Percentiles rank a stretch among this genome's conserved stretches.
Conservation (phyloP, 257 asterid genomes). For the Perilla frutescens region DNA sequence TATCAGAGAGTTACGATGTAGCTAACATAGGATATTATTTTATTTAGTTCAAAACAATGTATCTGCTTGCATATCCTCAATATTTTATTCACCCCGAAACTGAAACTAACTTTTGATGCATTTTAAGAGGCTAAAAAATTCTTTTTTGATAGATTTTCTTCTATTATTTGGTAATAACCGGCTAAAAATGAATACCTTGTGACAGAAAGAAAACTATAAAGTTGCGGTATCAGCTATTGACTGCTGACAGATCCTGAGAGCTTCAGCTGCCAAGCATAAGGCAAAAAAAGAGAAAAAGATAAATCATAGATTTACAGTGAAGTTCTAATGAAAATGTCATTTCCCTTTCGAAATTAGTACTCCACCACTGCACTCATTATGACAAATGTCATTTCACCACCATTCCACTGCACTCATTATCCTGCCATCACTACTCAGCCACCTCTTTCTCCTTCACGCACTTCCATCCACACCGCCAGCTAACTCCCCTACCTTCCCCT, state of each 20-base stretch:
- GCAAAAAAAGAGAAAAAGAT: too few relatives aligned
- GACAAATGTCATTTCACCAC: slow-evolving; percentile 39
- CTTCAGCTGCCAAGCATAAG: too few relatives aligned
- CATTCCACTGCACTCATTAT: slow-evolving; percentile 81
- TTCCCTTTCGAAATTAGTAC: too few relatives aligned
- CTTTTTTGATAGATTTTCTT: neutral
- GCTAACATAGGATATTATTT: neutral
- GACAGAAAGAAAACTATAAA: too few relatives aligned
- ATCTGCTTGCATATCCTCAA: neutral
- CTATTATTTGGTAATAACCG: neutral
- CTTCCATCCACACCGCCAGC: slow-evolving; percentile 65
- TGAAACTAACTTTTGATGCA: neutral
- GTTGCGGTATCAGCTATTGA: neutral
- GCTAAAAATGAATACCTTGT: neutral
- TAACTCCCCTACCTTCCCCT: slow-evolving; percentile 41
- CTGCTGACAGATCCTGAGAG: too few relatives aligned
- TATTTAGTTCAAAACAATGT: neutral
- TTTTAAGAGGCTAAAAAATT: neutral
- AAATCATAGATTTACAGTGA: too few relatives aligned
- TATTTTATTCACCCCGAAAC: slow-evolving; percentile 3
- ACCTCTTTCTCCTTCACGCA: slow-evolving; percentile 59
- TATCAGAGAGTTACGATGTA: slow-evolving; percentile 34
- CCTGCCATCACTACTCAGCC: slow-evolving; percentile 51
- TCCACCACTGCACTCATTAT: too few relatives aligned
- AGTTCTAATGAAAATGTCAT: too few relatives aligned